These are phyloP conservation scores for Globisporangium ultimum DNA, from an alignment of 352 stramenopile genomes.

Conservation along the genomic window DNA sequence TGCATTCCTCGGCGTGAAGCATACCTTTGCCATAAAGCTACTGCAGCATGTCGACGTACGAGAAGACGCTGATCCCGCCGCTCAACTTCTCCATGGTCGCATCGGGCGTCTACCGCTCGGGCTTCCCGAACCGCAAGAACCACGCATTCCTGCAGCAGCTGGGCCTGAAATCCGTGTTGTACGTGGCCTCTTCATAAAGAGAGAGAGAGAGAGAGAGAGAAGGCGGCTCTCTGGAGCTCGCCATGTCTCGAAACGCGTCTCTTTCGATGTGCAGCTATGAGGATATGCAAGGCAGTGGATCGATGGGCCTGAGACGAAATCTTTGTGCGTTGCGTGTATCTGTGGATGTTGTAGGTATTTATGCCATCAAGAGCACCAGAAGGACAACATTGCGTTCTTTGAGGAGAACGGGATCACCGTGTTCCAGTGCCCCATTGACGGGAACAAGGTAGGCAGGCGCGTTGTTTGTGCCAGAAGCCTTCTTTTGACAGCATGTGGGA, in stretches of 20 bases:
- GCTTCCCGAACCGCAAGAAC: conserved; percentile 88
- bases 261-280: background rate
- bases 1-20: background rate
- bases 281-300: too few species aligned
- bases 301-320: background rate
- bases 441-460: conserved; percentile 72
- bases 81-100: conserved; percentile 91
- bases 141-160: conserved; percentile 85
- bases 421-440: conserved; percentile 84
- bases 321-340: background rate
- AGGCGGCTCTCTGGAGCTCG: background rate
- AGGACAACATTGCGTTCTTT: conserved; percentile 81
- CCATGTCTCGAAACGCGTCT: background rate
- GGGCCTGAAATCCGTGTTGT: conserved; percentile 84
- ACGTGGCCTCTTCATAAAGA: conserved; percentile 20
- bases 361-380: conserved; percentile 81
- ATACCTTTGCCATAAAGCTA: background rate
- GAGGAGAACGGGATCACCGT: conserved; percentile 76
- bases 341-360: conserved; percentile 44
- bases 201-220: too few species aligned
- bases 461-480: too few species aligned
- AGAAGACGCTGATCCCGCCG: conserved; percentile 86
- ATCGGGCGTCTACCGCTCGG: conserved; percentile 83
- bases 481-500: too few species aligned
- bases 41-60: conserved; percentile 68